phyloP scores from a whole-genome alignment of 306 rosid genomes.

The Dryas alaskensis region DNA sequence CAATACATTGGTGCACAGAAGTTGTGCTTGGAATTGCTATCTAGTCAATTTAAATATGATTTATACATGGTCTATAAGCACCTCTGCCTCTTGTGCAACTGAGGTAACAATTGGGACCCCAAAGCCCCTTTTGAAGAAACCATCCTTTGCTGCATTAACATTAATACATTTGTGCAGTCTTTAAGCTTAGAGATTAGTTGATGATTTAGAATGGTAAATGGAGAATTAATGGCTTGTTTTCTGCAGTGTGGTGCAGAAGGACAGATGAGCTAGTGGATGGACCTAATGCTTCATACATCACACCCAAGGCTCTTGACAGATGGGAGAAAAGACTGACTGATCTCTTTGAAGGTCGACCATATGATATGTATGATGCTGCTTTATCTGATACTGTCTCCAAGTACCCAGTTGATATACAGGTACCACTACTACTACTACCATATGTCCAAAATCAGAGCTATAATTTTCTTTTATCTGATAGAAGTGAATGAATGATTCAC shows the following conservation, averaged over 20 bases:
- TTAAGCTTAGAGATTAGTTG: background rate
- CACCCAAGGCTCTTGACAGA: slow-evolving; percentile 88
- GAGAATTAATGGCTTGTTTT: slow-evolving; percentile 2
- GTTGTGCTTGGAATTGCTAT: background rate
- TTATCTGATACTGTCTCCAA: slow-evolving; percentile 72
- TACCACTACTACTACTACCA: slow-evolving; percentile 15
- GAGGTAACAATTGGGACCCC: background rate
- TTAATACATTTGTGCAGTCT: background rate
- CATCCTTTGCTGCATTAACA: background rate
- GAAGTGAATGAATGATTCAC: background rate
- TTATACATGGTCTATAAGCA: background rate
- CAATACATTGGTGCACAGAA: background rate
- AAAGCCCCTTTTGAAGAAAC: background rate
- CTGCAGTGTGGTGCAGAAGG: slow-evolving; percentile 95
- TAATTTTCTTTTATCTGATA: background rate
- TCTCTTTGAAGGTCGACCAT: slow-evolving; percentile 78
- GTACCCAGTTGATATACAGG: slow-evolving; percentile 91
- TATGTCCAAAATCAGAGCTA: background rate
- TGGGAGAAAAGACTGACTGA: slow-evolving; percentile 75
- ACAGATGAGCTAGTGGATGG: slow-evolving; percentile 96
- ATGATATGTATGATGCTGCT: slow-evolving; percentile 96
- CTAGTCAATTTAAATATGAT: background rate
- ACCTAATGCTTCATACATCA: slow-evolving; percentile 90
- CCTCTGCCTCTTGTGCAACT: background rate
- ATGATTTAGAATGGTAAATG: slow-evolving; percentile 5